Evolutionary conservation across 2,329 filamentous ascomycete genomes (phyloP), one percentile per base, ranked within the genome.

Genomic region (Microsporum canis): DNA sequence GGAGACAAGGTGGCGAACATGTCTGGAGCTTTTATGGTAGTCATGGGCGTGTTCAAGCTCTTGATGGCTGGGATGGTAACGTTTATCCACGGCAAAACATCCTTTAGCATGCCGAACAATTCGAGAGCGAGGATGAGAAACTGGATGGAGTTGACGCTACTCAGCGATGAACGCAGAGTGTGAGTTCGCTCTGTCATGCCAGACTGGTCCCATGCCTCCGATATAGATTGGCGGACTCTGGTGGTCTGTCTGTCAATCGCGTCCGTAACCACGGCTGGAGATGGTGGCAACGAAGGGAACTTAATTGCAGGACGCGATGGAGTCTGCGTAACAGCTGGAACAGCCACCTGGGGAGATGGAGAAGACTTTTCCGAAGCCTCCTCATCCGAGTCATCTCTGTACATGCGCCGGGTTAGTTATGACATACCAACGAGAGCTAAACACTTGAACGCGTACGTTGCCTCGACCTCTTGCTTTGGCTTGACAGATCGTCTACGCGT

Each of bases 181-280:
- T 84, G 72, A 6, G 86, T 84, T 63, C 83, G 68, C 61, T 77
- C 73, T 14, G 70, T 66, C 2, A 76, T 63, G 5, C 74, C 73
- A 0, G 70, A 74, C 7, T 66, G 66, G 14, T 66, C 66, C 73
- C 73, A 76, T 10, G 65, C 68, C 4, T 71, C 67, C 51, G 69
- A 69, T 14, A 76, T 61, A 38, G 65, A 69, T 58, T 72, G 68
- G 68, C 73, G 68, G 61, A 74, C 69, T 57, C 68, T 70, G 56
- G 70, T 69, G 7, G 76, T 77, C 62, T 76, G 84, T 69, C 82
- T 85, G 75, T 94, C 91, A 71, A 95, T 85, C 64, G 84, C 85
- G 66, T 87, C 80, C 43, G 87, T 88, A 39, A 95, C 85, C 63
- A 88, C 84, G 45, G 88, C 86, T 4, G 91, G 91, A 1, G 89